phyloP scores from a whole-genome alignment of 305 asterid genomes.

The Fraxinus dipetala region DNA sequence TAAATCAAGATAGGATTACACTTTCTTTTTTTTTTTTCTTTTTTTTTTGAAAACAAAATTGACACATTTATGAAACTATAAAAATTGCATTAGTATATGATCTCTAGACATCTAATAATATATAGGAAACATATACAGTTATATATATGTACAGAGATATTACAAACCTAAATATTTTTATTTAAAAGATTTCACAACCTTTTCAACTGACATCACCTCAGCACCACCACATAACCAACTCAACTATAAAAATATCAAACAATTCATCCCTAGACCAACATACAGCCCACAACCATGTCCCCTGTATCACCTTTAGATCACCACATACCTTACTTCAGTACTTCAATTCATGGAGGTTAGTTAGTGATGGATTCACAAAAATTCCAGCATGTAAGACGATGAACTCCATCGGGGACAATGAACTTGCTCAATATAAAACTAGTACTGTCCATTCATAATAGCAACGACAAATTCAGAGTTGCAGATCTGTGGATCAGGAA shows the following conservation, averaged over 20 bases:
- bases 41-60: too few species aligned
- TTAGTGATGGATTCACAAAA: not conserved
- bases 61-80: not conserved
- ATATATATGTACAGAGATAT: not conserved
- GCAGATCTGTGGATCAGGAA: not conserved
- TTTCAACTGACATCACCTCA: not conserved
- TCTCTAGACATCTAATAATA: not conserved
- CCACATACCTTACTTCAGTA: not conserved
- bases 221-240: not conserved
- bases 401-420: not conserved
- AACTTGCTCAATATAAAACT: not conserved
- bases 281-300: not conserved
- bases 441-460: not conserved
- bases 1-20: not conserved
- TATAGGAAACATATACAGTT: not conserved
- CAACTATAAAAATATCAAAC: not conserved
- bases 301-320: not conserved
- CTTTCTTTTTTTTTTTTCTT: too few species aligned
- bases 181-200: not conserved
- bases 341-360: not conserved
- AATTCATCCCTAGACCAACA: not conserved
- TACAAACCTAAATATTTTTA: conserved; percentile 13
- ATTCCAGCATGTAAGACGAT: not conserved
- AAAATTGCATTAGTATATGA: not conserved
- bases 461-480: not conserved